Evolutionary conservation across 2,329 filamentous ascomycete genomes (phyloP).

Genomic region (Colletotrichum sp.): DNA sequence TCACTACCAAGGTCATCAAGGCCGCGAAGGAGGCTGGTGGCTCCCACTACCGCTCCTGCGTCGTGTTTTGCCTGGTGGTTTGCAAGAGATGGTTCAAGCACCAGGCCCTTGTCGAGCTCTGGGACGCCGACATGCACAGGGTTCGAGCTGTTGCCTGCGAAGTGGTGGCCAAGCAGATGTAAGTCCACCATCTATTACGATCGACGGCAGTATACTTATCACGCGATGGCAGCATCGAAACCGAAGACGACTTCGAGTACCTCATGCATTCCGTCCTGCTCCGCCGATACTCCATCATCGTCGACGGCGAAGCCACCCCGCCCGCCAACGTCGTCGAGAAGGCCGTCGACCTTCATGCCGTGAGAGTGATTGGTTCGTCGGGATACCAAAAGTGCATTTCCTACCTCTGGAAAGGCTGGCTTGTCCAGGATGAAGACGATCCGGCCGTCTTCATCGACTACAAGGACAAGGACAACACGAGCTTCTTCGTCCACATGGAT

Average conservation of each 20-base stretch:
- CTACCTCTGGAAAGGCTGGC: constrained; percentile 94
- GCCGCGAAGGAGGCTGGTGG: constrained; percentile 86
- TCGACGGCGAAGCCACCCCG: constrained; percentile 72
- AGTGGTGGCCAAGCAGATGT: constrained; percentile 82
- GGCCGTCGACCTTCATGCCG: constrained; percentile 89
- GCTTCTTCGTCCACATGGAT: constrained; percentile 83
- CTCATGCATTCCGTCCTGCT: constrained; percentile 83
- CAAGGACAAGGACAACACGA: constrained; percentile 77
- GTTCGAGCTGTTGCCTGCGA: constrained; percentile 85
- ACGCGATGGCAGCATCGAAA: constrained; percentile 70
- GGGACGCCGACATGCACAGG: constrained; percentile 86
- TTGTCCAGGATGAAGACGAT: constrained; percentile 94
- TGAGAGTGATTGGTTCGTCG: constrained; percentile 86
- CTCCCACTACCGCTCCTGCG: constrained; percentile 74
- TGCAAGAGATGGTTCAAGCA: constrained; percentile 76
- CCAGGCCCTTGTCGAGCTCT: constrained; percentile 82
- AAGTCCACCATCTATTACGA: neutral
- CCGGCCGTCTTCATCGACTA: constrained; percentile 90
- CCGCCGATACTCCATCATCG: constrained; percentile 83
- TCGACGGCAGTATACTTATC: neutral
- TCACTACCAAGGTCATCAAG: constrained; percentile 79
- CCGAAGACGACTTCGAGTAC: constrained; percentile 78
- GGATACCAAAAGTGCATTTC: constrained; percentile 96
- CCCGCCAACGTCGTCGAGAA: constrained; percentile 92
- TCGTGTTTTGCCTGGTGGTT: constrained; percentile 83